Conservation (phyloP, 139 green algal genomes). For the Penium margaritaceum region DNA sequence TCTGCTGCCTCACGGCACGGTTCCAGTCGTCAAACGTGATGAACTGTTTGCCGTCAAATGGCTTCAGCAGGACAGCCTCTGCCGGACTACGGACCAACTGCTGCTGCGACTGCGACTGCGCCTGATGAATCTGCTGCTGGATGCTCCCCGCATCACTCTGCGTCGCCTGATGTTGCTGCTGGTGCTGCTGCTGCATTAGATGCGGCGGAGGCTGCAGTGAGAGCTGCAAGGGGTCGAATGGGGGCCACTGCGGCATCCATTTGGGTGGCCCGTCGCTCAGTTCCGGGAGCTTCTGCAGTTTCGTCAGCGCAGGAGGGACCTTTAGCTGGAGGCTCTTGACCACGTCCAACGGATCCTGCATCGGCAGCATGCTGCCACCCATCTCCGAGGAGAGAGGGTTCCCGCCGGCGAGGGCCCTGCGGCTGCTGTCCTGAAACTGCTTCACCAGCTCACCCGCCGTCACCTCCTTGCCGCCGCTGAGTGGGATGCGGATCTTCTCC, state of each 20-base stretch:
- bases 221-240: too few species aligned
- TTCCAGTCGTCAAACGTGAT: constrained; percentile 27
- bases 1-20: not conserved
- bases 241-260: not conserved
- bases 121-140: not conserved
- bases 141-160: not conserved
- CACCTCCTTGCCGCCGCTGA: not conserved
- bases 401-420: not conserved
- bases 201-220: not conserved
- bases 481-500: constrained; percentile 22
- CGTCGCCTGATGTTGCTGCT: not conserved
- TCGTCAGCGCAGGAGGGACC: not conserved
- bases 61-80: not conserved
- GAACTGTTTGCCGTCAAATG: constrained; percentile 9
- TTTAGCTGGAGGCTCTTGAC: not conserved
- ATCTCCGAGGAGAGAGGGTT: not conserved
- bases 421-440: constrained; percentile 12
- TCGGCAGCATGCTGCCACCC: not conserved
- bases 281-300: not conserved
- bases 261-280: not conserved
- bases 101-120: not conserved
- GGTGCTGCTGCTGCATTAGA: not conserved
- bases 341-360: not conserved
- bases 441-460: constrained; percentile 10
- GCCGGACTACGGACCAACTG: not conserved